phyloP scores from a whole-genome alignment of 495 filamentous ascomycete genomes.

The Penicillium dipodomyicola region DNA sequence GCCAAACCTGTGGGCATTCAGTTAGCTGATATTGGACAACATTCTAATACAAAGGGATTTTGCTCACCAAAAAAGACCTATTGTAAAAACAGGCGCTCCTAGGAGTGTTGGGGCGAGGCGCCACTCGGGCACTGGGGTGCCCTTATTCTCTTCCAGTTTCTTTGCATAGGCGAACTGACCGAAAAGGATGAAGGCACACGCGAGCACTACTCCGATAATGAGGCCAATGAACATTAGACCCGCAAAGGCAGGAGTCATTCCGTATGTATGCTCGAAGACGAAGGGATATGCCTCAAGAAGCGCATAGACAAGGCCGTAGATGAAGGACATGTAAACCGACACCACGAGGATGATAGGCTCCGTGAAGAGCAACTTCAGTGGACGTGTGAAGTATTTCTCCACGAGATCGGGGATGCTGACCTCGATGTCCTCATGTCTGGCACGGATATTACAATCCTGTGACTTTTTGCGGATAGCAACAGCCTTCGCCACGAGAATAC shows the following conservation, averaged over 20 bases:
- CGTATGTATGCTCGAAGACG: constrained; percentile 39
- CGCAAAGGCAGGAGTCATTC: constrained; percentile 35
- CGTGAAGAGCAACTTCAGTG: constrained; percentile 42
- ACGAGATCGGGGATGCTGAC: constrained; percentile 36
- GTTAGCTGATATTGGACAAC: neutral
- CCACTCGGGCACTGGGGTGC: constrained; percentile 40
- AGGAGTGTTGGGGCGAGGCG: constrained; percentile 46
- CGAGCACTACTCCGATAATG: constrained; percentile 36
- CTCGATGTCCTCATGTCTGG: constrained; percentile 49
- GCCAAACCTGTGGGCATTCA: constrained; percentile 36
- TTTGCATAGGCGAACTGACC: constrained; percentile 31
- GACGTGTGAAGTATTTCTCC: constrained; percentile 43
- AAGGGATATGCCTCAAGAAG: constrained; percentile 45
- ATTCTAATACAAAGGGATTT: neutral
- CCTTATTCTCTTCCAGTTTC: constrained; percentile 33
- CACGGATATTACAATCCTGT: constrained; percentile 47
- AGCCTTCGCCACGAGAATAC: constrained; percentile 42
- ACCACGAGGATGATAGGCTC: constrained; percentile 49
- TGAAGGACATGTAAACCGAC: constrained; percentile 48
- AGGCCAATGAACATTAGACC: constrained; percentile 42
- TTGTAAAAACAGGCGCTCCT: constrained; percentile 50
- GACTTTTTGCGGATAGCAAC: constrained; percentile 38
- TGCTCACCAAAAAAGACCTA: constrained; percentile 55
- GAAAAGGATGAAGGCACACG: constrained; percentile 26
- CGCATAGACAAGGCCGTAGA: constrained; percentile 47